A percentile compares a stretch with the other conserved stretches of the same genome.
Conservation (phyloP, 371 early-diverging fungal genomes). For the Synchytrium microbalum region DNA sequence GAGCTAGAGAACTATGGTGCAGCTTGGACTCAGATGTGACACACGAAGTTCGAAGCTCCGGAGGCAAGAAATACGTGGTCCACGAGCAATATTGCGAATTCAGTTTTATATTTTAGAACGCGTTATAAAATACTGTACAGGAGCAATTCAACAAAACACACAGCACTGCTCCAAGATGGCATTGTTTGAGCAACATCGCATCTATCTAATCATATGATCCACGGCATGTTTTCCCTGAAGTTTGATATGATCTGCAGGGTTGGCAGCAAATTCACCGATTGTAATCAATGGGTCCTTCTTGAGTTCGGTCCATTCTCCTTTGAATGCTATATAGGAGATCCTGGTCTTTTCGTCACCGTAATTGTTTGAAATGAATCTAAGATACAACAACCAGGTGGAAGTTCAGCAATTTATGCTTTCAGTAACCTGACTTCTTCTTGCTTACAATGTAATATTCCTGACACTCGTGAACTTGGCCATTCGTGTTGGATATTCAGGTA, state of each 20-base stretch:
- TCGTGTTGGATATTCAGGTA: conserved; percentile 39
- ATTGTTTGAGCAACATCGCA: too few species aligned
- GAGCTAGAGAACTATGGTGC: too few species aligned
- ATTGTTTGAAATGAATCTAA: conserved; percentile 62
- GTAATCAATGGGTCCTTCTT: neutral
- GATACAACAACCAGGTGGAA: neutral
- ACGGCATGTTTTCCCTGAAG: neutral
- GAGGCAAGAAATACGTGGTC: too few species aligned
- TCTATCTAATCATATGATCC: neutral
- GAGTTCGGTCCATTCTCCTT: conserved; percentile 78
- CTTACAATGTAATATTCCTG: conserved; percentile 59
- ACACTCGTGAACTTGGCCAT: conserved; percentile 79
- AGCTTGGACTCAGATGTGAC: too few species aligned
- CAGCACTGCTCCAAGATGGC: too few species aligned
- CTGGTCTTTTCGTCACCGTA: conserved; percentile 60
- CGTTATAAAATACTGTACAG: too few species aligned
- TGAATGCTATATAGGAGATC: conserved; percentile 75
- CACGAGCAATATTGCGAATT: too few species aligned
- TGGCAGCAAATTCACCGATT: neutral
- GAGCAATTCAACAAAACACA: too few species aligned
- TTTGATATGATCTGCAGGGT: neutral
- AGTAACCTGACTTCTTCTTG: too few species aligned
- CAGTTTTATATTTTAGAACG: too few species aligned
- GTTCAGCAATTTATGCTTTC: neutral
- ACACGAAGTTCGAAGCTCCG: too few species aligned